These are phyloP conservation scores for Myxozyma vanderwaltii DNA, from an alignment of 805 yeast species.

Conservation along the genomic window DNA sequence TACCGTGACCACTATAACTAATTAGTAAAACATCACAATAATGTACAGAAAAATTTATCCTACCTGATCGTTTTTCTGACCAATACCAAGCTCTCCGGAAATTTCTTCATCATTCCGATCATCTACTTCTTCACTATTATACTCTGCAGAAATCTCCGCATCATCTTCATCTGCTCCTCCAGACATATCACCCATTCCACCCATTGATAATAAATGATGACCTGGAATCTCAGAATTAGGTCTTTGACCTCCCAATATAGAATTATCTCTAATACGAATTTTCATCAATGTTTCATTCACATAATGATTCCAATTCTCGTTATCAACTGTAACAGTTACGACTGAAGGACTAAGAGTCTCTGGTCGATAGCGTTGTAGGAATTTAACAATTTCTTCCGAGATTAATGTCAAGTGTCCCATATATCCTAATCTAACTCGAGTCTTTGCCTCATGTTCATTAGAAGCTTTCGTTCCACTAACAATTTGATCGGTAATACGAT, in stretches of 20 bases:
- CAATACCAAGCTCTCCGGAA: slow-evolving; percentile 41
- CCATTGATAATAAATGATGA: slow-evolving; percentile 32
- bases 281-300: slow-evolving; percentile 81
- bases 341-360: slow-evolving; percentile 59
- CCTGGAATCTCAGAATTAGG: slow-evolving; percentile 39
- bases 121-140: slow-evolving; percentile 31
- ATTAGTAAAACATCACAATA: not conserved
- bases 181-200: slow-evolving; percentile 35
- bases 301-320: slow-evolving; percentile 75
- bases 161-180: slow-evolving; percentile 34
- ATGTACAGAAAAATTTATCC: not conserved
- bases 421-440: slow-evolving; percentile 78
- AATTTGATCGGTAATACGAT: slow-evolving; percentile 58
- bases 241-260: slow-evolving; percentile 81
- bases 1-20: slow-evolving; percentile 48
- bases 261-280: slow-evolving; percentile 91
- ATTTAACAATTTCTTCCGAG: slow-evolving; percentile 94
- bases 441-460: slow-evolving; percentile 58
- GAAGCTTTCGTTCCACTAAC: slow-evolving; percentile 64
- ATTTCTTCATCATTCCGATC: slow-evolving; percentile 39
- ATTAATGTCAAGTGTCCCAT: slow-evolving; percentile 96
- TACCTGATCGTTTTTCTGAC: slow-evolving; percentile 34
- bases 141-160: slow-evolving; percentile 35
- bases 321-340: slow-evolving; percentile 49
- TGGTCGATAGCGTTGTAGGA: slow-evolving; percentile 61